Conservation (phyloP, 805 yeast species). For the Teunomyces gatunensis region DNA sequence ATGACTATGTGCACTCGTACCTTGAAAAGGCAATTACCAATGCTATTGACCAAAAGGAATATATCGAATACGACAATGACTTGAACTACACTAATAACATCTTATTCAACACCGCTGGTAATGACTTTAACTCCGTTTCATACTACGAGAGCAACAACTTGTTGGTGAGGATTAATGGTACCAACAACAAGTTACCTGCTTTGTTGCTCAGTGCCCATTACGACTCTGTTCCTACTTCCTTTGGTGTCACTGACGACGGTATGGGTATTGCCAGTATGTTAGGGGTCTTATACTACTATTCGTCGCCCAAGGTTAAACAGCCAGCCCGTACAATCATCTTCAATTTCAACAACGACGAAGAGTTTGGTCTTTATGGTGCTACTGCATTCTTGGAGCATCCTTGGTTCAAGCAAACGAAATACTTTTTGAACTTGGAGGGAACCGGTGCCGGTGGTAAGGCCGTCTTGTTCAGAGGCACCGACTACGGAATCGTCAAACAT, state of each 20-base stretch:
- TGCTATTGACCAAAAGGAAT: slow-evolving; percentile 13
- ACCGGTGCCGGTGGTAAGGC: slow-evolving; percentile 92
- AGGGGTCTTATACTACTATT: slow-evolving; percentile 58
- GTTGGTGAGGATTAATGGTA: slow-evolving; percentile 72
- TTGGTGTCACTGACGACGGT: slow-evolving; percentile 91
- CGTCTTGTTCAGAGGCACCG: slow-evolving; percentile 79
- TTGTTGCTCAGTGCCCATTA: slow-evolving; percentile 79
- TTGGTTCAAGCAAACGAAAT: slow-evolving; percentile 60
- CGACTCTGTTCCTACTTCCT: slow-evolving; percentile 84
- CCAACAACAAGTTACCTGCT: slow-evolving; percentile 56
- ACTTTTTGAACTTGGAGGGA: slow-evolving; percentile 83
- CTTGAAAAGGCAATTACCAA: slow-evolving; percentile 43
- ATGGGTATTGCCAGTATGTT: slow-evolving; percentile 81
- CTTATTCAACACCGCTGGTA: slow-evolving; percentile 46
- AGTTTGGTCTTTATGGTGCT: slow-evolving; percentile 84
- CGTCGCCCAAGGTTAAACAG: slow-evolving; percentile 30
- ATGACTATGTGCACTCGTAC: slow-evolving; percentile 73
- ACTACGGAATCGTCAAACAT: slow-evolving; percentile 63
- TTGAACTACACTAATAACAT: slow-evolving; percentile 44
- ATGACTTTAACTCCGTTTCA: slow-evolving; percentile 48
- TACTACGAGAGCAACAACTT: slow-evolving; percentile 83
- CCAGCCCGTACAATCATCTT: slow-evolving; percentile 74
- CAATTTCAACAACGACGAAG: slow-evolving; percentile 89
- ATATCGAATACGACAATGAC: slow-evolving; percentile 40
- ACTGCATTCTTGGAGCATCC: slow-evolving; percentile 67